Evolutionary conservation across 208 protist species (phyloP).

Genomic region (Trypanosoma vivax): DNA sequence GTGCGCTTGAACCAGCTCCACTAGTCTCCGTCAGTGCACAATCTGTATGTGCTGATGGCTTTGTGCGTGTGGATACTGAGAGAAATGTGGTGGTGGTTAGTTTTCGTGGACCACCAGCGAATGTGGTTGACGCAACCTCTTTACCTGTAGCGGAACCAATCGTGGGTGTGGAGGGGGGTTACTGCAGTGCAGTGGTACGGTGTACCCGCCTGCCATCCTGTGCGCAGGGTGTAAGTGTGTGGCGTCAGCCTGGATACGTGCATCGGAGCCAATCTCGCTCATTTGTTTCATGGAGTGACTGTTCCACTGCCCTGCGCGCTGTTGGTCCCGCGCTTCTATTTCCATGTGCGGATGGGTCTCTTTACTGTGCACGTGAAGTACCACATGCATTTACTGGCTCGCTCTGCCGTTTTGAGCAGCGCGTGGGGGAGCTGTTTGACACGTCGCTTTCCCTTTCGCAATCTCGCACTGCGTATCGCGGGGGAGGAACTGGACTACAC

Average conservation of each 20-base stretch:
- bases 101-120: slow-evolving; percentile 3
- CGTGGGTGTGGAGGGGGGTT: slow-evolving; percentile 23
- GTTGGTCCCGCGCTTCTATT: slow-evolving; percentile 28
- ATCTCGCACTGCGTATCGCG: background rate
- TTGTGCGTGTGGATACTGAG: slow-evolving; percentile 35
- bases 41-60: slow-evolving; percentile 10
- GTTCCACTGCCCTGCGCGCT: slow-evolving; percentile 12
- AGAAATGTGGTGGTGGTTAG: slow-evolving; percentile 33
- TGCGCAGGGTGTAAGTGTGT: slow-evolving; percentile 13
- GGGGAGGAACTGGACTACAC: background rate
- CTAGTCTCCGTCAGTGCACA: slow-evolving; percentile 13
- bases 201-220: slow-evolving; percentile 27
- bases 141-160: slow-evolving; percentile 2
- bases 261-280: no score
- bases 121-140: background rate
- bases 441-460: slow-evolving; percentile 5
- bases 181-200: slow-evolving; percentile 3
- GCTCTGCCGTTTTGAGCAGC: slow-evolving; percentile 53
- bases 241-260: no score
- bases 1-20: slow-evolving; percentile 16
- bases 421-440: slow-evolving; percentile 41
- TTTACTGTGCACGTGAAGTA: slow-evolving; percentile 41
- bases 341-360: slow-evolving; percentile 54
- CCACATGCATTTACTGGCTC: slow-evolving; percentile 48
- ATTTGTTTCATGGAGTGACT: slow-evolving; percentile 8